These are phyloP conservation scores for Solanum etuberosum DNA, from an alignment of 257 asterid genomes.

Conservation along the genomic window DNA sequence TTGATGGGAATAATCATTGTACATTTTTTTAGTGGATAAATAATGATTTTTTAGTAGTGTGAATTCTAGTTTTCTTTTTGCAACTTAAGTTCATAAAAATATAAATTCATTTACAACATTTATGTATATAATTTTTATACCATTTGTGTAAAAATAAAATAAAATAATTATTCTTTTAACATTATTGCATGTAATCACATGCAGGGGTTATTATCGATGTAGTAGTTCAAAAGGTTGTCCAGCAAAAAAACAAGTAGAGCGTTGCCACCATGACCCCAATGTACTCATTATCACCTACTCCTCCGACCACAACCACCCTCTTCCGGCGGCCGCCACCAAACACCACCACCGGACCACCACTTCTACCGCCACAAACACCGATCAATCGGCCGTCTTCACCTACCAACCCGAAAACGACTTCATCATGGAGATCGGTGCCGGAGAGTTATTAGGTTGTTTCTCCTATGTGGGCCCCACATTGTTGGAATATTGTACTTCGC, in stretches of 20 bases:
- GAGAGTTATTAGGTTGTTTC: conserved; percentile 62
- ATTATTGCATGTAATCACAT: neutral
- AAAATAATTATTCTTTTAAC: too few species aligned
- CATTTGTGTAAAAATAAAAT: neutral
- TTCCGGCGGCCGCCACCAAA: conserved; percentile 1
- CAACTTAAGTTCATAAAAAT: too few species aligned
- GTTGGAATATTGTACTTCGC: conserved; percentile 9
- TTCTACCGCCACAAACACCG: neutral
- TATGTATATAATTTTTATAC: neutral
- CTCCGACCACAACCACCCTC: conserved; percentile 50
- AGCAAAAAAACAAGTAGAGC: neutral
- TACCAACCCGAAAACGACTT: conserved; percentile 22
- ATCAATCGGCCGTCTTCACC: conserved; percentile 2
- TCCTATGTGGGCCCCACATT: conserved; percentile 37
- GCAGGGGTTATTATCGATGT: neutral
- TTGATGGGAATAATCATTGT: rapidly evolving
- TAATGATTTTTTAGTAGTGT: too few species aligned
- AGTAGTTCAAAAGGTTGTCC: neutral
- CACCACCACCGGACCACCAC: conserved; percentile 3
- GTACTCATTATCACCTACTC: conserved; percentile 54
- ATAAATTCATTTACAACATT: too few species aligned
- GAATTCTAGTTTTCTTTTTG: too few species aligned
- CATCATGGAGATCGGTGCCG: neutral
- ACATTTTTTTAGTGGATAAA: neutral
- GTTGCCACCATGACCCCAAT: conserved; percentile 53